Conservation (phyloP, 2,329 filamentous ascomycete species). For the Sporothrix inflata region DNA sequence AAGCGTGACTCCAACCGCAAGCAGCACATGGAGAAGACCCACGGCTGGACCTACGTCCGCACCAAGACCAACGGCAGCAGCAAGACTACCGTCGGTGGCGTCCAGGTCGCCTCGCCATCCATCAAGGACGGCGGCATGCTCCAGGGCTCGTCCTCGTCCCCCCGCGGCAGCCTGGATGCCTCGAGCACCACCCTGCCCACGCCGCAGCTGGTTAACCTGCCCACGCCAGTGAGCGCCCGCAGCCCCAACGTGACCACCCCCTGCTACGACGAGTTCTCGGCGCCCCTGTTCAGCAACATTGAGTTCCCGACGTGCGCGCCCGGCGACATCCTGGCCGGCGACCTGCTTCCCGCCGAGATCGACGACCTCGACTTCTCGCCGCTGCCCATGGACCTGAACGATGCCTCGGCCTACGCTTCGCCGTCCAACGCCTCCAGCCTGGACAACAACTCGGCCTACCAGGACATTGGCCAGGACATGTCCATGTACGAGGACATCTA, state of each 20-base stretch:
- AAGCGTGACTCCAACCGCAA: slow-evolving; percentile 98
- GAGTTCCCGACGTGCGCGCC: slow-evolving; percentile 48
- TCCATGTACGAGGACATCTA: slow-evolving; percentile 67
- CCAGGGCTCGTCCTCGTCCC: neutral
- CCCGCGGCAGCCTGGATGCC: slow-evolving; percentile 45
- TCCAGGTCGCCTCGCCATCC: neutral
- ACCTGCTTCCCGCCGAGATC: slow-evolving; percentile 43
- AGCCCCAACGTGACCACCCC: slow-evolving; percentile 61
- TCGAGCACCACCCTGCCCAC: slow-evolving; percentile 55
- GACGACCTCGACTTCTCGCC: slow-evolving; percentile 46
- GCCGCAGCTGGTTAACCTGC: slow-evolving; percentile 63
- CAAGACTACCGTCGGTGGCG: slow-evolving; percentile 30
- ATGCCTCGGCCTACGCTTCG: slow-evolving; percentile 56
- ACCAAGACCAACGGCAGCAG: slow-evolving; percentile 89
- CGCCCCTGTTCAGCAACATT: slow-evolving; percentile 38
- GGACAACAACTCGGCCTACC: slow-evolving; percentile 60
- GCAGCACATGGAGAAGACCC: slow-evolving; percentile 97
- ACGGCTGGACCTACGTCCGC: slow-evolving; percentile 86
- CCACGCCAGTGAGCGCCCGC: slow-evolving; percentile 64
- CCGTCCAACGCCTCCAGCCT: slow-evolving; percentile 49
- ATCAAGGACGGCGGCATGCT: neutral
- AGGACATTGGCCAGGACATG: slow-evolving; percentile 63
- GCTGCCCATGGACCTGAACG: slow-evolving; percentile 43
- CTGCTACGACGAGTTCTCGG: slow-evolving; percentile 50
- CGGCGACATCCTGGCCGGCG: slow-evolving; percentile 36